A percentile compares a stretch with the other conserved stretches of the same genome.
Conservation (phyloP, 768 basidiomycete species). For the Pluteus cervinus region DNA sequence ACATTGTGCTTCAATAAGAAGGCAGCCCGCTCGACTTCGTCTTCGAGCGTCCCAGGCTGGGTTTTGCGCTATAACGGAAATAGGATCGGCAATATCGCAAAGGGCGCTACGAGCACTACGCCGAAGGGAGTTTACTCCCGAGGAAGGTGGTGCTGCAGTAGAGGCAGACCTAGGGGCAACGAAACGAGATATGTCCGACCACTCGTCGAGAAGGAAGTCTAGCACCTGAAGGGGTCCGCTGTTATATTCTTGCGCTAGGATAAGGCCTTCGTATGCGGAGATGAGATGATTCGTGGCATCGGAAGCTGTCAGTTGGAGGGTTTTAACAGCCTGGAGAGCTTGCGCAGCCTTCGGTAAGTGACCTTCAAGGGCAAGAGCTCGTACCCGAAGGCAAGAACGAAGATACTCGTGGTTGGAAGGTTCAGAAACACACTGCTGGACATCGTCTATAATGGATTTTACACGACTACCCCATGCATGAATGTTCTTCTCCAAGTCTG, state of each 20-base stretch:
- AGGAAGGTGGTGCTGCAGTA: too few relatives aligned
- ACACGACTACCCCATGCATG: constrained; percentile 31
- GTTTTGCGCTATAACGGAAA: constrained; percentile 12
- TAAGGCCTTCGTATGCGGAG: constrained; percentile 5
- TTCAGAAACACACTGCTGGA: constrained; percentile 17
- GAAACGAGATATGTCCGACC: constrained; percentile 12
- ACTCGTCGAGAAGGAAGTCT: constrained; percentile 14
- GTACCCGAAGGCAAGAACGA: constrained; percentile 23
- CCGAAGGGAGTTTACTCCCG: constrained; percentile 6
- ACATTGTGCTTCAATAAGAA: constrained; percentile 37
- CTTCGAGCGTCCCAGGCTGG: constrained; percentile 17
- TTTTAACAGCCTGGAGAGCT: constrained; percentile 23
- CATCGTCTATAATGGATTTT: constrained; percentile 21
- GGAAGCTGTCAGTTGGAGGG: constrained; percentile 10
- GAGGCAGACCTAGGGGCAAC: too few relatives aligned
- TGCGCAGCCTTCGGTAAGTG: too few relatives aligned
- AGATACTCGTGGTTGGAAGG: constrained; percentile 12
- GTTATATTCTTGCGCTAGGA: not conserved
- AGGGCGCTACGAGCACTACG: constrained; percentile 16
- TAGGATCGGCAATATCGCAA: constrained; percentile 16
- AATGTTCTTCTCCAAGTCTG: not conserved
- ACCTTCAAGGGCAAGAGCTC: constrained; percentile 29
- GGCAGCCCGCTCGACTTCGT: constrained; percentile 24
- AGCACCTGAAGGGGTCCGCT: constrained; percentile 1
- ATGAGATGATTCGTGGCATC: constrained; percentile 8